phyloP scores from a whole-genome alignment of 768 basidiomycete genomes.

The Mycena galopus region DNA sequence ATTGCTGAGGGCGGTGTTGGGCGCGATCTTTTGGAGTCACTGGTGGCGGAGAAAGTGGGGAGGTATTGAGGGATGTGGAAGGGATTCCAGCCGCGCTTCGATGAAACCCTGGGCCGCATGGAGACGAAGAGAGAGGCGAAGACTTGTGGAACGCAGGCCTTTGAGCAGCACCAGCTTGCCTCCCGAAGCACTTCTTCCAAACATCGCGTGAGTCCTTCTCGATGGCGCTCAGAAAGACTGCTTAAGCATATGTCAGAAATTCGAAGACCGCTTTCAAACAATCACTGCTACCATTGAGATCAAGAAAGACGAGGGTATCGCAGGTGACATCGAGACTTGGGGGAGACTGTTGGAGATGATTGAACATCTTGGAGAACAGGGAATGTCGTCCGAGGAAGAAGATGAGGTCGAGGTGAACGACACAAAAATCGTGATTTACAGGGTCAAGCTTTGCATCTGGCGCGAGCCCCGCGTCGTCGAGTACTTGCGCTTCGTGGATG shows the following conservation, averaged over 20 bases:
- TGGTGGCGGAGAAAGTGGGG: slow-evolving; percentile 21
- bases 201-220: slow-evolving; percentile 24
- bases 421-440: slow-evolving; percentile 3
- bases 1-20: slow-evolving; percentile 13
- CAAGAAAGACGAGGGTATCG: slow-evolving; percentile 7
- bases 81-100: slow-evolving; percentile 28
- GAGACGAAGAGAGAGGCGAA: slow-evolving; percentile 24
- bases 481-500: slow-evolving; percentile 30
- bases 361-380: slow-evolving; percentile 22
- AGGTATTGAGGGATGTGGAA: slow-evolving; percentile 20
- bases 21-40: slow-evolving; percentile 20
- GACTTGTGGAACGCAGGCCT: slow-evolving; percentile 10
- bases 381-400: slow-evolving; percentile 36
- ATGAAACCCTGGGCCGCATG: slow-evolving; percentile 13
- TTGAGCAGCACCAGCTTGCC: slow-evolving; percentile 22
- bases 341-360: slow-evolving; percentile 26
- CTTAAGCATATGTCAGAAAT: slow-evolving; percentile 19
- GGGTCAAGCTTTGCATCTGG: slow-evolving; percentile 32
- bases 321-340: slow-evolving; percentile 30
- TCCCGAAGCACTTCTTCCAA: slow-evolving; percentile 22
- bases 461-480: slow-evolving; percentile 31
- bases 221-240: background rate
- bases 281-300: slow-evolving; percentile 17
- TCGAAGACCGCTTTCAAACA: slow-evolving; percentile 12
- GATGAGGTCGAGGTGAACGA: slow-evolving; percentile 22